Evolutionary conservation across 768 basidiomycete species (phyloP), one percentile per base, ranked within the genome.

Genomic region (Mycena indigotica): DNA sequence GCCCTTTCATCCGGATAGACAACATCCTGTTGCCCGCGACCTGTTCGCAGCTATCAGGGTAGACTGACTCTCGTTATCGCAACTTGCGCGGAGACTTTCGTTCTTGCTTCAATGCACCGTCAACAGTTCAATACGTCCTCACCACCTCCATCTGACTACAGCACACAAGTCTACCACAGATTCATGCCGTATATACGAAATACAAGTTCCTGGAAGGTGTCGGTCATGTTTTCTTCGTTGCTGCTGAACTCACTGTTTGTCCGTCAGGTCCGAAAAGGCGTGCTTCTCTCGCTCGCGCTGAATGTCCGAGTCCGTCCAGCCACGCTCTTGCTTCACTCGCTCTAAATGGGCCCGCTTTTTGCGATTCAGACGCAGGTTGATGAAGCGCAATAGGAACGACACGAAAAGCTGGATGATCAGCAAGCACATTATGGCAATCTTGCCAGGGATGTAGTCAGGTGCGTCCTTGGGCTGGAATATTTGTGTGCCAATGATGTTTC

Each of bases 181-280:
- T 6, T 44, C 41, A 86, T 21, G 77, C 72, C 28, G 82, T 84
- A 61, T 86, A 85, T 5, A 83, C 74, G 60, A 86, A 86, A 67
- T 77, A 86, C 17, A 79, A 68, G 62, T 86, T 87, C 70, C 84
- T 84, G 58, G 21, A 29, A n/a, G 1, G n/a, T 13, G 44, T 49
- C n/a, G n/a, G n/a, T n/a, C n/a, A n/a, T n/a, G n/a, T n/a, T n/a
- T n/a, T n/a, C n/a, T n/a, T n/a, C n/a, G n/a, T n/a, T n/a, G n/a
- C n/a, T n/a, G n/a, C n/a, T n/a, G n/a, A n/a, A n/a, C 83, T 68
- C 57, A 86, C 83, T 85, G 80, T 65, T 80, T 82, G 68, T 87
- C 85, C 3, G 85, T 86, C 53, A 85, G 62, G 66, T 88, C 85
- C 24, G 80, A 72, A 67, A 88, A 87, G 19, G 85, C 86, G 52